phyloP scores from a whole-genome alignment of 106 monocot species.

The Vanilla planifolia region DNA sequence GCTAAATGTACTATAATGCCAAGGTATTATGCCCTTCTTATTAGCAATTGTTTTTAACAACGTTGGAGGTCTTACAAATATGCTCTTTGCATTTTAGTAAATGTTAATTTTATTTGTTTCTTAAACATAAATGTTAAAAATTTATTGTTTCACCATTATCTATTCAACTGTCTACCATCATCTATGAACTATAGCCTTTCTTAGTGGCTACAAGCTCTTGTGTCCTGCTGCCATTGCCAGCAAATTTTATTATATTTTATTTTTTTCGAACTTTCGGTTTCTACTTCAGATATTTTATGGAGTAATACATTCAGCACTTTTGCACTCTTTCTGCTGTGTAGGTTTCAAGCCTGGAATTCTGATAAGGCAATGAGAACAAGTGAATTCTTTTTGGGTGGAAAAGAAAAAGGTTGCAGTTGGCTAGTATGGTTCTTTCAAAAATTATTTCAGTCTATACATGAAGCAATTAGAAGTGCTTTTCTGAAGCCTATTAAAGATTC shows the following conservation, averaged over 20 bases:
- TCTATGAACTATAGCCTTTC: too few relatives aligned
- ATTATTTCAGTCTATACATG: constrained; percentile 16
- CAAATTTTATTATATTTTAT: background rate
- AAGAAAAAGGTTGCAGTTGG: constrained; percentile 7
- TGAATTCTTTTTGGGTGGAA: constrained; percentile 12
- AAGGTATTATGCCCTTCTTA: too few relatives aligned
- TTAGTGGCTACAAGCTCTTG: too few relatives aligned
- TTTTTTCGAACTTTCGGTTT: background rate
- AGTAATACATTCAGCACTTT: background rate
- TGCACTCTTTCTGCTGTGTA: constrained; percentile 6
- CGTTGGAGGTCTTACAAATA: too few relatives aligned
- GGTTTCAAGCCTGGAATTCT: constrained; percentile 38
- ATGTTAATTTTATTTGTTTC: too few relatives aligned
- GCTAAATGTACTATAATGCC: too few relatives aligned
- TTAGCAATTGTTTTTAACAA: too few relatives aligned
- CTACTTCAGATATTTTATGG: background rate
- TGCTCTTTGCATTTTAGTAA: too few relatives aligned
- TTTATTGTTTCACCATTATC: too few relatives aligned
- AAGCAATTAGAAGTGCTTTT: constrained; percentile 21
- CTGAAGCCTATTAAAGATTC: constrained; percentile 20
- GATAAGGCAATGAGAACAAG: constrained; percentile 23
- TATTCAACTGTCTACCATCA: too few relatives aligned
- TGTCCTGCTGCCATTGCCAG: background rate
- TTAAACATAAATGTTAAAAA: too few relatives aligned
- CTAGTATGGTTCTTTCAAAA: constrained; percentile 3